A percentile compares a stretch with the other conserved stretches of the same genome.
Conservation (phyloP, 352 stramenopile species). For the Phytophthora megakarya region DNA sequence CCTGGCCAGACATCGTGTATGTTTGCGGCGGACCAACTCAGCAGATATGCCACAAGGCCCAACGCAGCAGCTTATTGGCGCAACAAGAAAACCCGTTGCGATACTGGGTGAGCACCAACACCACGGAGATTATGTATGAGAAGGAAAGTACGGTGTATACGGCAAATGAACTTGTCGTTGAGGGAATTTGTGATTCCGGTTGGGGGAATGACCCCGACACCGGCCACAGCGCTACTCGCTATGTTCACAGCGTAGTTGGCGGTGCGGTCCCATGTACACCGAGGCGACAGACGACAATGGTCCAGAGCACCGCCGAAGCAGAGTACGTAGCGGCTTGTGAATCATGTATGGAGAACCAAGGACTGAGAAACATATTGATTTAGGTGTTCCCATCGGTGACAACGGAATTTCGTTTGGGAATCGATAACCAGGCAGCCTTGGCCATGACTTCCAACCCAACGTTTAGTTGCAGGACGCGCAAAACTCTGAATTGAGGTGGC, state of each 20-base stretch:
- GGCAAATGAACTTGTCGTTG: not conserved
- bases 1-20: too few relatives aligned
- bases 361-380: constrained; percentile 10
- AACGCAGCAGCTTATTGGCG: constrained; percentile 12
- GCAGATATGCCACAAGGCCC: too few relatives aligned
- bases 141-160: not conserved
- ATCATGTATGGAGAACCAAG: constrained; percentile 6
- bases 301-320: constrained; percentile 20
- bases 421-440: constrained; percentile 26
- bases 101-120: constrained; percentile 4
- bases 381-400: constrained; percentile 11
- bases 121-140: not conserved
- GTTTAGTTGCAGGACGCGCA: constrained; percentile 5
- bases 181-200: constrained; percentile 15
- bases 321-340: constrained; percentile 24
- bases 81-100: not conserved
- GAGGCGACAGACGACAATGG: constrained; percentile 19
- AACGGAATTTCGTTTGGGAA: constrained; percentile 2
- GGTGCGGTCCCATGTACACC: constrained; percentile 1
- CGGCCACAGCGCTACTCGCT: constrained; percentile 12
- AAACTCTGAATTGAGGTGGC: constrained; percentile 20
- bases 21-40: too few relatives aligned
- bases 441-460: constrained; percentile 21
- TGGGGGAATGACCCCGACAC: constrained; percentile 20
- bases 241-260: constrained; percentile 6